phyloP scores from a whole-genome alignment of 345 rosid species.

The Eucalyptus grandis region DNA sequence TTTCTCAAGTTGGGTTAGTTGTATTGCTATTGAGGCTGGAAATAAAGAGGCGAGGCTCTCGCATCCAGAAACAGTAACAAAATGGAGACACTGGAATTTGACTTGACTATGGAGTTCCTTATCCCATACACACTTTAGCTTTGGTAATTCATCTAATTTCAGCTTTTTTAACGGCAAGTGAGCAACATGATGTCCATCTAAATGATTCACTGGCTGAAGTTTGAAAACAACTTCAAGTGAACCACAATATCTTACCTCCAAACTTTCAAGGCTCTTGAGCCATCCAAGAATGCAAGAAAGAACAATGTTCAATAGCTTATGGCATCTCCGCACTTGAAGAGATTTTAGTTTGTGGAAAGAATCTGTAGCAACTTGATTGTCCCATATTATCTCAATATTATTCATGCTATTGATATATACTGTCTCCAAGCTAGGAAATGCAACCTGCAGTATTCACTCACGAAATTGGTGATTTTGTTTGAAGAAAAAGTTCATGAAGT shows the following conservation, averaged over 20 bases:
- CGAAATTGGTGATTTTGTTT: not conserved
- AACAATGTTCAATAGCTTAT: not conserved
- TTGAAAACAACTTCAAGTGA: not conserved
- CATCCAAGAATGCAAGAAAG: not conserved
- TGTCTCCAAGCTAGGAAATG: not conserved
- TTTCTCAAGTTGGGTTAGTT: not conserved
- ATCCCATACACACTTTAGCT: not conserved
- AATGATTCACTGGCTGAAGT: not conserved
- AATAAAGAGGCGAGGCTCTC: not conserved
- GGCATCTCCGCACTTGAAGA: rapidly evolving
- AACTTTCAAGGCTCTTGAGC: not conserved
- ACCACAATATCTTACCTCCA: rapidly evolving
- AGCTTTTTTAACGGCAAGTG: rapidly evolving
- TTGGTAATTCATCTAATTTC: rapidly evolving
- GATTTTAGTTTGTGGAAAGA: not conserved
- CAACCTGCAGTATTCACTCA: not conserved
- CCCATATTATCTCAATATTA: not conserved
- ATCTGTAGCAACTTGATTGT: not conserved
- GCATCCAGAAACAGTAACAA: rapidly evolving
- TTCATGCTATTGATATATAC: rapidly evolving
- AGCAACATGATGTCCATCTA: not conserved
- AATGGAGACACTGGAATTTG: not conserved
- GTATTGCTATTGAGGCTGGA: not conserved
- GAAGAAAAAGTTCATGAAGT: not conserved
- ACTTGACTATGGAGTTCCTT: not conserved